Evolutionary conservation across 768 basidiomycete genomes (phyloP), one percentile per base, ranked within the genome.

Genomic region (Tricholoma bakamatsutake): DNA sequence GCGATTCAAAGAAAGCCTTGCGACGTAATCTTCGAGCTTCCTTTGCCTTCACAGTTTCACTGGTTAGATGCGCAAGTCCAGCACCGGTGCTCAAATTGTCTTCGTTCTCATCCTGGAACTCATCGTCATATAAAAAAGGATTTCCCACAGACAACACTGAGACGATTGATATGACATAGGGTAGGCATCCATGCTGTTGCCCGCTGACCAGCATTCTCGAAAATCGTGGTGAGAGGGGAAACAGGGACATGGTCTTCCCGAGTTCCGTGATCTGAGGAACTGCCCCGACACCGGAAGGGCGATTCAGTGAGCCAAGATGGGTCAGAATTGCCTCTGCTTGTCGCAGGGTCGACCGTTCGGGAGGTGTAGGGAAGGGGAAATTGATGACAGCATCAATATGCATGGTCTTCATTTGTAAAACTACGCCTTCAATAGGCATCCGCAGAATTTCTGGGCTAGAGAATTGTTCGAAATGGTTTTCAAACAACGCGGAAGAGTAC

Each of bases 361-460:
- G 97, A 12, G 96, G 88, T 0, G 97, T 98, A 1, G 97, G 97
- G 72, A 98, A 98, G 13, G 97, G 97, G 70, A 99, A 99, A 73
- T 98, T 98, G 62, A 92, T 78, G 37, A 98, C 93, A 1, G 92
- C 80, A 64, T 98, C 94, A 56, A 99, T 96, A 66, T 96, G 92
- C 94, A 99, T 98, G 69, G 85, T 87, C 76, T 99, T 99, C 96
- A 99, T 98, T 69, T 98, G 95, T 31, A 98, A 76, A 8, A 98
- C 90, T 21, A 98, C 87, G 1, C 94, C 95, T 63, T 98, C 97
- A 61, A 98, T 96, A 0, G 97, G 95, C 75, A 91, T 93, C 21
- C 95, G 88, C 43, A 93, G 79, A 54, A 98, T 95, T 69, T 99
- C 97, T 2, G 97, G 97, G 56, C 83, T 75, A 0, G 91, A 80